phyloP scores from a whole-genome alignment of 805 yeast genomes.

The Pichia insulana region DNA sequence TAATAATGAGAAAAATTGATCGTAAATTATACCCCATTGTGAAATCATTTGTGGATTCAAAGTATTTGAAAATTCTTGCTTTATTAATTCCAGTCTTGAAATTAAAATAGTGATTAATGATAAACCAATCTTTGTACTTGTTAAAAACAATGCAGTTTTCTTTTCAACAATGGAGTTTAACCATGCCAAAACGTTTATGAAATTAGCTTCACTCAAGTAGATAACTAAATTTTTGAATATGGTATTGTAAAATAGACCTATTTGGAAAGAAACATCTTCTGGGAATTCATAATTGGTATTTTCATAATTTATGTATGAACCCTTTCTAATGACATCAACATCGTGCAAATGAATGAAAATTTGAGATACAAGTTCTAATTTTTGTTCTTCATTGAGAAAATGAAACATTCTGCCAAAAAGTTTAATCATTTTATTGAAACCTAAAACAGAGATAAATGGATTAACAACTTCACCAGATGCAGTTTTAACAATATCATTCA shows the following conservation, averaged over 20 bases:
- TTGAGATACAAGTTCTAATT: slow-evolving; percentile 66
- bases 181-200: slow-evolving; percentile 70
- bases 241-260: slow-evolving; percentile 72
- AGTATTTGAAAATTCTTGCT: slow-evolving; percentile 56
- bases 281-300: slow-evolving; percentile 39
- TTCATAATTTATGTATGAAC: slow-evolving; percentile 64
- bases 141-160: slow-evolving; percentile 61
- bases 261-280: slow-evolving; percentile 43
- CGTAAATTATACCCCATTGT: slow-evolving; percentile 76
- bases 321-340: slow-evolving; percentile 66
- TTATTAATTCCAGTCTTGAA: slow-evolving; percentile 84
- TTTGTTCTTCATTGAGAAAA: slow-evolving; percentile 67
- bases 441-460: slow-evolving; percentile 76
- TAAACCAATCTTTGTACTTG: slow-evolving; percentile 70
- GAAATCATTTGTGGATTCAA: slow-evolving; percentile 47
- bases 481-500: slow-evolving; percentile 50
- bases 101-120: slow-evolving; percentile 82
- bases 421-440: slow-evolving; percentile 82
- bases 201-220: slow-evolving; percentile 71
- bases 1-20: slow-evolving; percentile 66
- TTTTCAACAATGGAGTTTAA: slow-evolving; percentile 61
- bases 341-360: slow-evolving; percentile 74
- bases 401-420: slow-evolving; percentile 83
- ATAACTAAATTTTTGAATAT: slow-evolving; percentile 79
- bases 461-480: slow-evolving; percentile 51